phyloP scores from a whole-genome alignment of 805 yeast species.

The Starmerella floricola region DNA sequence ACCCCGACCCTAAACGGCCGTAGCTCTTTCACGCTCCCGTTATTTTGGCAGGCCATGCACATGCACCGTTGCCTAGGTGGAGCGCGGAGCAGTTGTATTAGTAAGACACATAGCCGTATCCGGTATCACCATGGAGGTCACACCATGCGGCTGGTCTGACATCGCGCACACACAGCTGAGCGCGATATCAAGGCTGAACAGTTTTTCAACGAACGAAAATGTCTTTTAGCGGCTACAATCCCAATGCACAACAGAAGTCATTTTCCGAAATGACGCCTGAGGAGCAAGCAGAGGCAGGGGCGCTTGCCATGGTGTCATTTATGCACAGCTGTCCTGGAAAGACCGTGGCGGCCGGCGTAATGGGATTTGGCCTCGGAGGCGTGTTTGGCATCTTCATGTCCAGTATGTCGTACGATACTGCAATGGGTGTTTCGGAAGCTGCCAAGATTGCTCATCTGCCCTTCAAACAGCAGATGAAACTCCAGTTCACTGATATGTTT shows the following conservation, averaged over 20 bases:
- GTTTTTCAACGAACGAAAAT: conserved; percentile 4
- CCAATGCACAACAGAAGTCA: conserved; percentile 30
- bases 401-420: conserved; percentile 68
- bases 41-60: too few species aligned
- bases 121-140: not conserved
- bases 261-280: conserved; percentile 70
- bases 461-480: conserved; percentile 79
- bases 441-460: conserved; percentile 70
- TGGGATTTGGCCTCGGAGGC: conserved; percentile 92
- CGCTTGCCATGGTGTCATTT: conserved; percentile 64
- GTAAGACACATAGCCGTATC: too few species aligned
- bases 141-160: too few species aligned
- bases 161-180: too few species aligned
- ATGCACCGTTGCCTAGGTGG: too few species aligned
- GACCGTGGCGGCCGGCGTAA: conserved; percentile 78
- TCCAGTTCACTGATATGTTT: conserved; percentile 89
- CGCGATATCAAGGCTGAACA: not conserved
- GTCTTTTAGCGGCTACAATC: conserved; percentile 15
- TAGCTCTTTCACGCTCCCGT: too few species aligned
- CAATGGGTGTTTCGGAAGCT: conserved; percentile 42
- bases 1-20: too few species aligned
- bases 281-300: conserved; percentile 87
- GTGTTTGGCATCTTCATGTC: conserved; percentile 88
- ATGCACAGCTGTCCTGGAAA: conserved; percentile 95
- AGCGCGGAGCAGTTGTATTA: too few species aligned